These are phyloP conservation scores for Viridothelium virens DNA, from an alignment of 495 filamentous ascomycete species.

Conservation along the genomic window DNA sequence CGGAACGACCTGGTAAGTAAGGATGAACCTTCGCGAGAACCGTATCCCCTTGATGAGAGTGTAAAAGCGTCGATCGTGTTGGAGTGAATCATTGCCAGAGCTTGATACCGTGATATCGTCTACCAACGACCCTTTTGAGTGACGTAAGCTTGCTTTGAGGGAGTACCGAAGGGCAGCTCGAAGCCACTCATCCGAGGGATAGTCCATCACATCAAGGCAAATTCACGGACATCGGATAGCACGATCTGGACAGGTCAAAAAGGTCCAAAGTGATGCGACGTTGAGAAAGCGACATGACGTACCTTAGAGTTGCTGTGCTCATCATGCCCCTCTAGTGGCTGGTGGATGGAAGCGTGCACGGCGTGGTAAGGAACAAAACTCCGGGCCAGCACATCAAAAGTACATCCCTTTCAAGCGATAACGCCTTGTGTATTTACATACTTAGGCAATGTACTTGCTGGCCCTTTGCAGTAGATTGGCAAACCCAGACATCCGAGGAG, in stretches of 20 bases:
- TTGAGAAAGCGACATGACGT: neutral
- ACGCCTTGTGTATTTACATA: too few relatives aligned
- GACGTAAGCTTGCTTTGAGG: neutral
- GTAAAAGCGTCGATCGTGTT: neutral
- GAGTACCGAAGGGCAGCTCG: conserved; percentile 8
- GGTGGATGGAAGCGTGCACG: too few relatives aligned
- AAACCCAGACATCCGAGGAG: too few relatives aligned
- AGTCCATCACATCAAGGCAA: neutral
- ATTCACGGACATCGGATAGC: neutral
- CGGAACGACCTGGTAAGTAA: conserved; percentile 28
- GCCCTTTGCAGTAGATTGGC: too few relatives aligned
- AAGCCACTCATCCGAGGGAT: conserved; percentile 5
- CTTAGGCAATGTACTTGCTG: too few relatives aligned
- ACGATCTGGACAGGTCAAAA: too few relatives aligned
- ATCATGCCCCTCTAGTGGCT: too few relatives aligned
- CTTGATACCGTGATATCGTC: conserved; percentile 4
- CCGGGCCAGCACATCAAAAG: too few relatives aligned
- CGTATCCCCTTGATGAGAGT: conserved; percentile 24
- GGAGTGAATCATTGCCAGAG: neutral
- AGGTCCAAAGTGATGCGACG: neutral
- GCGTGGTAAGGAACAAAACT: too few relatives aligned
- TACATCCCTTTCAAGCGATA: too few relatives aligned
- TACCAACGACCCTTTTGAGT: neutral
- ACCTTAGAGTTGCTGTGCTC: too few relatives aligned
- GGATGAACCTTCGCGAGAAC: conserved; percentile 24